Conservation (phyloP, 225 moss, liverwort and hornwort species). For the Thuidium tamariscinum region DNA sequence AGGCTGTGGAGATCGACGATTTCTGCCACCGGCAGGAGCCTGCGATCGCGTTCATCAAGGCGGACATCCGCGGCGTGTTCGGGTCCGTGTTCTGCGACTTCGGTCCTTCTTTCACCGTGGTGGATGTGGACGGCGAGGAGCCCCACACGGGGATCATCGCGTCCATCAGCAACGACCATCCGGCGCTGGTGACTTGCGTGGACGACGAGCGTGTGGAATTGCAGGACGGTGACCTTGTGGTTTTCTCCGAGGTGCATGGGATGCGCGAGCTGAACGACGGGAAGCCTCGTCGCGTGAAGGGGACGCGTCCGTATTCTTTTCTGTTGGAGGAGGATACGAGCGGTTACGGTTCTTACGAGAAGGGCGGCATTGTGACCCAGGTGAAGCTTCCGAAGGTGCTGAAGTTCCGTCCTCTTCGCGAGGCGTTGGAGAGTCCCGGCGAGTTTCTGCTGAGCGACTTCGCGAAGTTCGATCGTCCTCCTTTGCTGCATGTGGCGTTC, state of each 20-base stretch:
- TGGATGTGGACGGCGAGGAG: constrained; percentile 87
- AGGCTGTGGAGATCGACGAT: constrained; percentile 62
- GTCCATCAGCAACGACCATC: constrained; percentile 75
- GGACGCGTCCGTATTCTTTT: constrained; percentile 70
- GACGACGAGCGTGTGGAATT: constrained; percentile 93
- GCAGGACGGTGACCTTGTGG: constrained; percentile 89
- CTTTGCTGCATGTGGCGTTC: constrained; percentile 76
- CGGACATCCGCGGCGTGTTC: constrained; percentile 74
- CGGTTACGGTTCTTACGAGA: constrained; percentile 58
- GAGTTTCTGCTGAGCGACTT: constrained; percentile 89
- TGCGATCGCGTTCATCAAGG: constrained; percentile 81
- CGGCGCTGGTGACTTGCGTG: constrained; percentile 92
- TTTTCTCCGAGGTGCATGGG: constrained; percentile 86
- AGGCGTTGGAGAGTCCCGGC: constrained; percentile 70
- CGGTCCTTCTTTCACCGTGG: constrained; percentile 73
- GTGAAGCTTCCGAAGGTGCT: constrained; percentile 83
- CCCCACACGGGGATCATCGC: constrained; percentile 87
- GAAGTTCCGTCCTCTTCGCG: constrained; percentile 47
- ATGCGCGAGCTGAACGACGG: constrained; percentile 84
- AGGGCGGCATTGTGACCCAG: constrained; percentile 87
- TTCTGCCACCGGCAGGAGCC: constrained; percentile 75
- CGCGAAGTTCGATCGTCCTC: constrained; percentile 88
- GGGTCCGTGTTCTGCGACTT: constrained; percentile 93
- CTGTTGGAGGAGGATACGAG: constrained; percentile 74
- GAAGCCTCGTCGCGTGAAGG: constrained; percentile 76